These are phyloP conservation scores for Apophysomyces variabilis DNA, from an alignment of 371 early-diverging fungal genomes.

Conservation along the genomic window DNA sequence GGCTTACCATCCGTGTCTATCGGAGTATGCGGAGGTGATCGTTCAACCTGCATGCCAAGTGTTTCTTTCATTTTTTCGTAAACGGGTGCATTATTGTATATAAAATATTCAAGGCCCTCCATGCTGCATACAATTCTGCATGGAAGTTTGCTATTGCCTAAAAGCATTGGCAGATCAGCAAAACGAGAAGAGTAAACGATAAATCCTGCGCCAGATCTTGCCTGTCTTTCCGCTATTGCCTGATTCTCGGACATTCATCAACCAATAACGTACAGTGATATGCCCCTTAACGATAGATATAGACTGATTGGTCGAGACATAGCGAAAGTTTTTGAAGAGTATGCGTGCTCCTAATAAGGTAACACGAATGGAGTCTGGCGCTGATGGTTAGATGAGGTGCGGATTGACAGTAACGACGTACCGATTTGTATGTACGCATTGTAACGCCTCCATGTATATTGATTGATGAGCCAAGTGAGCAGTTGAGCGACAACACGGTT, in stretches of 20 bases:
- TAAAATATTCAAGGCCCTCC: constrained; percentile 84
- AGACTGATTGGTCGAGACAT: constrained; percentile 76
- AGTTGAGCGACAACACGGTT: constrained; percentile 71
- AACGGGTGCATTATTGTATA: constrained; percentile 81
- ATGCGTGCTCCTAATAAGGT: constrained; percentile 80
- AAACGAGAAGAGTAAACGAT: constrained; percentile 2
- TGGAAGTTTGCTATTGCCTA: constrained; percentile 35
- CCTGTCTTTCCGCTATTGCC: constrained; percentile 35
- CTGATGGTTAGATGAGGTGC: background rate
- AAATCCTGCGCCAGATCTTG: constrained; percentile 1
- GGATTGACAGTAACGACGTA: constrained; percentile 26
- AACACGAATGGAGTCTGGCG: constrained; percentile 75
- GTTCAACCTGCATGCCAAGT: constrained; percentile 41
- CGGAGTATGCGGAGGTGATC: background rate
- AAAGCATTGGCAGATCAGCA: constrained; percentile 9
- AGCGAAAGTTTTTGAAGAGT: constrained; percentile 80
- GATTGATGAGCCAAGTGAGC: constrained; percentile 67
- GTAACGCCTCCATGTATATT: constrained; percentile 75
- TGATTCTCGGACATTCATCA: constrained; percentile 64
- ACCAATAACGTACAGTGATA: constrained; percentile 81
- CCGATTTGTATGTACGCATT: constrained; percentile 79
- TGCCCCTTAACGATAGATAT: constrained; percentile 79
- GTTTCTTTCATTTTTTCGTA: constrained; percentile 70
- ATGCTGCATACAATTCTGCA: constrained; percentile 76
- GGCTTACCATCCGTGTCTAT: background rate